phyloP scores from a whole-genome alignment of 352 stramenopile genomes.

The Detonula confervacea region DNA sequence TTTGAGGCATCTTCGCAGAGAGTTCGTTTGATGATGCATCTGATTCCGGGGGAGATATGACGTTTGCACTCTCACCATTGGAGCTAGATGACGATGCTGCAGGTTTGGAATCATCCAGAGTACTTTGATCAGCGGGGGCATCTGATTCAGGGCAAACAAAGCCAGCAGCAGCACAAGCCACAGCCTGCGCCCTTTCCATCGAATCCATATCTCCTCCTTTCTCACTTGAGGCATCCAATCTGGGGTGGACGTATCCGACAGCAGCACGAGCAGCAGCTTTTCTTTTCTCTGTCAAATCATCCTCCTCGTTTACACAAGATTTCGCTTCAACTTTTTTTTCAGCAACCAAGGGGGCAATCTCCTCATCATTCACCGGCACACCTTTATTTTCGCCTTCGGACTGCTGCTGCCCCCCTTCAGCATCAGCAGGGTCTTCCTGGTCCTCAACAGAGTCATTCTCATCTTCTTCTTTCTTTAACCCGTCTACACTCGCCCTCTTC shows the following conservation, averaged over 20 bases:
- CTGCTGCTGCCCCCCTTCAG: too few relatives aligned
- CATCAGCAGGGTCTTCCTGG: too few relatives aligned
- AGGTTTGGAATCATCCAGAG: conserved; percentile 18
- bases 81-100: background rate
- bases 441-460: background rate
- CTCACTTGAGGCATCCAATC: too few relatives aligned
- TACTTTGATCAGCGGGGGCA: too few relatives aligned
- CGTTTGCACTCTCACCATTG: conserved; percentile 4
- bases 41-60: conserved; percentile 9
- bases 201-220: too few relatives aligned
- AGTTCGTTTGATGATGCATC: conserved; percentile 21
- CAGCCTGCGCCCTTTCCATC: too few relatives aligned
- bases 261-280: background rate
- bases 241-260: too few relatives aligned
- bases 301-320: background rate
- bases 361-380: too few relatives aligned
- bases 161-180: too few relatives aligned
- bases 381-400: too few relatives aligned
- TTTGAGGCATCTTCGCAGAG: background rate
- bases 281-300: background rate
- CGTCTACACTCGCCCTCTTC: conserved; percentile 28
- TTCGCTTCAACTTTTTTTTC: too few relatives aligned
- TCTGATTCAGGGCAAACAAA: conserved; percentile 16
- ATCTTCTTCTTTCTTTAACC: conserved; percentile 20
- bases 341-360: too few relatives aligned